Percentiles rank a stretch among this genome's conserved stretches.
These are phyloP conservation scores for Magnaporthales sp. DNA, from an alignment of 2,329 filamentous ascomycete genomes.

Conservation along the genomic window DNA sequence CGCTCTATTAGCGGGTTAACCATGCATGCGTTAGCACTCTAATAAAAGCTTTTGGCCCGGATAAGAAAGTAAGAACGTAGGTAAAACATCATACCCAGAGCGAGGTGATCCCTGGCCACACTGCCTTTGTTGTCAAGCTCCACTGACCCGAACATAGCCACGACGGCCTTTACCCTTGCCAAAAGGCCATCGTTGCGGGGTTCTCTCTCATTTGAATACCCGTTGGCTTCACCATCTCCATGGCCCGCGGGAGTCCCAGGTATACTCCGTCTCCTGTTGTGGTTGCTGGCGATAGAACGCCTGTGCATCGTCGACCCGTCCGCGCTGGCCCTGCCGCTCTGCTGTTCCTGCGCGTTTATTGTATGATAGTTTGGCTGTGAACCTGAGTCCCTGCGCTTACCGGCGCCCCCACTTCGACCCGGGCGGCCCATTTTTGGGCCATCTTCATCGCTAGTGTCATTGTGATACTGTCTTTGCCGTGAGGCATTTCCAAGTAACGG, in stretches of 20 bases:
- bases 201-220: constrained; percentile 5
- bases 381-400: not conserved
- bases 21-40: not conserved
- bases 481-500: not conserved
- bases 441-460: not conserved
- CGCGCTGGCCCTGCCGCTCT: not conserved
- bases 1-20: not conserved
- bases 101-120: constrained; percentile 74
- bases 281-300: not conserved
- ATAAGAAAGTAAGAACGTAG: constrained; percentile 2
- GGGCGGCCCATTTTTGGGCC: not conserved
- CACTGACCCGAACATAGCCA: constrained; percentile 47
- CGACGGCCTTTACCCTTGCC: constrained; percentile 34
- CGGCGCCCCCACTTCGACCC: not conserved
- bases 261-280: not conserved
- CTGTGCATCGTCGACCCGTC: not conserved
- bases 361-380: constrained; percentile 5
- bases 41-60: no score
- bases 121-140: constrained; percentile 82
- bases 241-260: not conserved
- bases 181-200: constrained; percentile 12
- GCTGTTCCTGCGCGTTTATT: not conserved
- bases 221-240: not conserved
- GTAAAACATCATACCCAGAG: constrained; percentile 48
- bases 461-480: not conserved